Evolutionary conservation across 2,329 filamentous ascomycete species (phyloP), one percentile per base, ranked within the genome.

Genomic region (Lachnellula subtilissima): DNA sequence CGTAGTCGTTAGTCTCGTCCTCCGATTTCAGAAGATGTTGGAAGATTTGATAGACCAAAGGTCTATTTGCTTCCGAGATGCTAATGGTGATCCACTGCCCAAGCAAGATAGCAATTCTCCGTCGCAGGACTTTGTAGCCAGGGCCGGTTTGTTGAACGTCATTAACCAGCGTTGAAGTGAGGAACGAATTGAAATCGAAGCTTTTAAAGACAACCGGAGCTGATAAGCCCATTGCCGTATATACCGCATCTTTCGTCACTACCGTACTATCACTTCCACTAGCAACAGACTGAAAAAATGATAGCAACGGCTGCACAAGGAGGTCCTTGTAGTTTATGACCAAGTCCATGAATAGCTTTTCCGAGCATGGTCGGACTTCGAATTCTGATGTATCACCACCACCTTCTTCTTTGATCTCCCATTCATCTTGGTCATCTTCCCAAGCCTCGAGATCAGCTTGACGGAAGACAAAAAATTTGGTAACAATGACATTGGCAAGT

Each of bases 341-440:
- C 17, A 99, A 82, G 66, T 97, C 92, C 63, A 97, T 79, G 72
- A 97, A 96, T 14, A 99, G 79, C 72, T 92, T 95, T 72, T 99
- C 94, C 0, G 94, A 87, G 69, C 93, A 97, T 2, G 92, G 90
- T 35, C 93, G 85, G 85, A 97, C 87, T 56, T 93, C 89, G 76
- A 92, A 97, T 67, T 97, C 91, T 81, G 89, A 97, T 1, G 88
- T 89, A 64, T 91, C 89, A 37, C 88, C 86, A 57, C 89, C 84
- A 58, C 87, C 88, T 66, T 95, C 91, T 75, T 97, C 91, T 65
- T 87, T 85, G 61, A 89, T 86, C 71, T 97, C 93, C 92, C 94
- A 99, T 53, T 95, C 91, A 70, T 99, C 91, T 0, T 93, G 91
- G 56, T 96, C 91, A 67, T 95, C 88, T 69, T 95, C 88, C 94